Evolutionary conservation across 495 filamentous ascomycete genomes (phyloP).

Genomic region (Neurospora africana): DNA sequence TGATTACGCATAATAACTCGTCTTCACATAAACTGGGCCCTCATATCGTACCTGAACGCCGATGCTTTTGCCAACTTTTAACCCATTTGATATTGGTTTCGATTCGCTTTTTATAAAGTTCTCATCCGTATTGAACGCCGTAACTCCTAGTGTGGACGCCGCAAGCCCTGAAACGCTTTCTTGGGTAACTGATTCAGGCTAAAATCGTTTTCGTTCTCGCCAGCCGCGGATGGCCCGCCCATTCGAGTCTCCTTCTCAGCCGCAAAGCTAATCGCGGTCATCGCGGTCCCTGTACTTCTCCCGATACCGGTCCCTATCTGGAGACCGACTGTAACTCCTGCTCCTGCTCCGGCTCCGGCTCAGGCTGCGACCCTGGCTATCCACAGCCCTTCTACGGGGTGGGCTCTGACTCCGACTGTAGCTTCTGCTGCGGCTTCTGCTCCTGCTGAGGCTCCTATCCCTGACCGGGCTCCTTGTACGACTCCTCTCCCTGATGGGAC

Average conservation of each 20-base stretch:
- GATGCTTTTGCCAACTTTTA: background rate
- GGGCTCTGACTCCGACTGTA: background rate
- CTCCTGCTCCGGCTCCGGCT: background rate
- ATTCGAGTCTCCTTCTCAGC: background rate
- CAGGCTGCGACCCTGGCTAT: background rate
- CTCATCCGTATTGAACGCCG: background rate
- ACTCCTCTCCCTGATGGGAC: background rate
- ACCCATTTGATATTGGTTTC: background rate
- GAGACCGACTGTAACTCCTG: background rate
- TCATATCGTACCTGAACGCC: background rate
- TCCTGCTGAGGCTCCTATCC: background rate
- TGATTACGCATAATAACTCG: background rate
- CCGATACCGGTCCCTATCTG: background rate
- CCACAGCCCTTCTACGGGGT: background rate
- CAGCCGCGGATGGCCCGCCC: background rate
- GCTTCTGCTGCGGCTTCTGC: background rate
- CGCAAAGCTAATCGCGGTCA: background rate
- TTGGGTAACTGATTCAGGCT: background rate
- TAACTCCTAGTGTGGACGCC: background rate
- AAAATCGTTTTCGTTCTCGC: background rate
- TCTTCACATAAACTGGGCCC: background rate
- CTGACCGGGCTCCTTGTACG: background rate
- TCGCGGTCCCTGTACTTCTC: background rate
- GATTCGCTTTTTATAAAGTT: background rate
- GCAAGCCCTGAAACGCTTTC: background rate